Base-by-base conservation (phyloP, 1,284 basidiomycete genomes). In the Ustilago hordei region DNA sequence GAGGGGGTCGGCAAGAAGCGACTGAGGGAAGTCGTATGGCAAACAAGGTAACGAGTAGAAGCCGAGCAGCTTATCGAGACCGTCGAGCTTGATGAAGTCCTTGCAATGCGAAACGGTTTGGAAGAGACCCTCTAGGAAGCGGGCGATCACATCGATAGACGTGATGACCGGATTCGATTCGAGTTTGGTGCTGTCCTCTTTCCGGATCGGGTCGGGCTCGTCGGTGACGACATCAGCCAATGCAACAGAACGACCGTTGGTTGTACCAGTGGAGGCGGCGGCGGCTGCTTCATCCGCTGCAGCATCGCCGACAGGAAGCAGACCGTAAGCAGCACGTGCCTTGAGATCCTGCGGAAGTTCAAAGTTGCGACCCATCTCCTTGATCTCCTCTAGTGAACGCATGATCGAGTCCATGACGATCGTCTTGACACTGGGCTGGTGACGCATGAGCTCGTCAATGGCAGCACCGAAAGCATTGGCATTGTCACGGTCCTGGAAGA, bases 391-490 rank as follows among this genome's bases (percentile, higher is more conserved):
- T 32, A 79, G 63, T 28, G 68, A 69, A 11, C 31, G 38, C 58
- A 75, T 69, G 66, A 82, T 77, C 31, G 65, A 69, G 3, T 81
- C 71, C 61, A 81, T 69, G 78, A 97, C 92, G 41, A 91, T 86
- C 6, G 89, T 87, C 86, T 95, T 96, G 63, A 99, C 88, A 1
- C 90, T 89, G 2, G 97, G 97, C 85, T 99, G 97, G 85, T 99
- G 97, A 7, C 97, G 91, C 69, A 97, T 92, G 62, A 99, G 91
- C 86, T 99, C 97, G 83, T 99, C 97, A 41, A 99, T 91, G 15
- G 93, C 90, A 7, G 91, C 91, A 2, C 97, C 97, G 64, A 98
- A 91, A 53, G 94, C 88, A 28, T 93, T 91, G 0, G 94, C 93
- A 81, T 95, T 94, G 84, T 99, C 96, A 84, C 95, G 94, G 81